Conservation (phyloP, 1,139 yeast species). For the Blastobotrys apis region DNA sequence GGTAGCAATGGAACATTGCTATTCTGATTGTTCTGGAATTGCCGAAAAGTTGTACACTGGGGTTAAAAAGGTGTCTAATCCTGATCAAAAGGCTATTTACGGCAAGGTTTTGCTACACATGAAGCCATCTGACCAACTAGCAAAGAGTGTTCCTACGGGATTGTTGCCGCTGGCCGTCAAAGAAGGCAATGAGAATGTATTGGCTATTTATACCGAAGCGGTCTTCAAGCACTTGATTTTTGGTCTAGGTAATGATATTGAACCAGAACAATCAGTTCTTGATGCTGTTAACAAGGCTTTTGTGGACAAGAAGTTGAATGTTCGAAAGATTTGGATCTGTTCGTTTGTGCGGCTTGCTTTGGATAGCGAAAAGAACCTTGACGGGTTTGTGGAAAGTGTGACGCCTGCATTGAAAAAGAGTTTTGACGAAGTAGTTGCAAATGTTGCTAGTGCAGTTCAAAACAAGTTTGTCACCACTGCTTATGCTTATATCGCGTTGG, state of each 20-base stretch:
- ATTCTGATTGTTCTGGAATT: slow-evolving; percentile 33
- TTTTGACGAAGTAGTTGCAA: slow-evolving; percentile 39
- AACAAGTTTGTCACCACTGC: slow-evolving; percentile 31
- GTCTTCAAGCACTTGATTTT: slow-evolving; percentile 44
- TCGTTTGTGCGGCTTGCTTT: slow-evolving; percentile 42
- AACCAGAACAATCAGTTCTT: slow-evolving; percentile 22
- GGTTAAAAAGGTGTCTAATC: slow-evolving; percentile 49
- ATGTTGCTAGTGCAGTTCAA: slow-evolving; percentile 32
- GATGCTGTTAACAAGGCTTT: slow-evolving; percentile 54
- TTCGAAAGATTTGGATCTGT: slow-evolving; percentile 66
- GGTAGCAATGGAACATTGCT: slow-evolving; percentile 22
- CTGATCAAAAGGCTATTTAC: slow-evolving; percentile 59
- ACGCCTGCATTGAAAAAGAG: slow-evolving; percentile 35
- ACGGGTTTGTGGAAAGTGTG: slow-evolving; percentile 34
- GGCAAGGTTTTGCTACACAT: slow-evolving; percentile 39
- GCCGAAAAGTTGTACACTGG: slow-evolving; percentile 53
- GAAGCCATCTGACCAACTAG: slow-evolving; percentile 21
- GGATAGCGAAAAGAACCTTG: slow-evolving; percentile 15
- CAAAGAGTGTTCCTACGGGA: slow-evolving; percentile 41
- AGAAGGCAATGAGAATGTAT: slow-evolving; percentile 70
- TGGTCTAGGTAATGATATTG: slow-evolving; percentile 18
- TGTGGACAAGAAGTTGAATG: slow-evolving; percentile 55
- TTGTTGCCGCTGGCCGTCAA: slow-evolving; percentile 54
- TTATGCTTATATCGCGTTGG: slow-evolving; percentile 30
- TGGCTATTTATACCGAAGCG: slow-evolving; percentile 49